A percentile compares a stretch with the other conserved stretches of the same genome.
Evolutionary conservation across 352 stramenopile genomes (phyloP).

Genomic region (Phytophthora meadii): DNA sequence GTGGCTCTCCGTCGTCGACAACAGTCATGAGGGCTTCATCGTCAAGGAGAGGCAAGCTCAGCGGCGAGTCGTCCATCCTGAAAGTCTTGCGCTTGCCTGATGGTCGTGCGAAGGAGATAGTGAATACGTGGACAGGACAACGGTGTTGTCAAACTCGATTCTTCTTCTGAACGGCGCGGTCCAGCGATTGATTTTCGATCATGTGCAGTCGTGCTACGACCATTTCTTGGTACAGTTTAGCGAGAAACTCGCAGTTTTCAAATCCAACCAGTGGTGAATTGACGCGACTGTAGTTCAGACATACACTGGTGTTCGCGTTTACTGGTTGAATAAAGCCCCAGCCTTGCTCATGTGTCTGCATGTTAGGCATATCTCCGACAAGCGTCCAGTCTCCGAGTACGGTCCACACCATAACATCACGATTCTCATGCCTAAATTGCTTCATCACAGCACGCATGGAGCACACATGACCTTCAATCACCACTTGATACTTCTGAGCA

Average conservation of each 20-base stretch:
- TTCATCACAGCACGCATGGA: constrained; percentile 21
- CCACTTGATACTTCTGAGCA: constrained; percentile 14
- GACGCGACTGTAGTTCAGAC: constrained; percentile 8
- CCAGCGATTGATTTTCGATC: constrained; percentile 18
- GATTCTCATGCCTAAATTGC: constrained; percentile 22
- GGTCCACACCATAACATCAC: constrained; percentile 18
- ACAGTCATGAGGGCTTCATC: not conserved
- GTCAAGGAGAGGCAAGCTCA: not conserved
- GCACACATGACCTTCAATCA: constrained; percentile 9
- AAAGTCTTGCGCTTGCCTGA: not conserved
- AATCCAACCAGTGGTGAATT: not conserved
- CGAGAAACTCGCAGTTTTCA: not conserved
- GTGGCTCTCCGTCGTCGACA: not conserved
- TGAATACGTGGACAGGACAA: not conserved
- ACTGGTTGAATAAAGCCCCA: constrained; percentile 12
- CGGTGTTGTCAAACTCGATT: too few species aligned
- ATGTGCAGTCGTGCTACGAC: constrained; percentile 13
- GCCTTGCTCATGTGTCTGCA: constrained; percentile 16
- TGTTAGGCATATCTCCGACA: not conserved
- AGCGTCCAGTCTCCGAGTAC: constrained; percentile 7
- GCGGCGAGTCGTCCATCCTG: not conserved
- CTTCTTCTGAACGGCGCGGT: constrained; percentile 8
- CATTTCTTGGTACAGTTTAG: constrained; percentile 14
- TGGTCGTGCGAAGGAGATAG: too few species aligned
- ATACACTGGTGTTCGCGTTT: constrained; percentile 5